phyloP scores from a whole-genome alignment of 2,329 filamentous ascomycete genomes.

The Cercospora sesami region DNA sequence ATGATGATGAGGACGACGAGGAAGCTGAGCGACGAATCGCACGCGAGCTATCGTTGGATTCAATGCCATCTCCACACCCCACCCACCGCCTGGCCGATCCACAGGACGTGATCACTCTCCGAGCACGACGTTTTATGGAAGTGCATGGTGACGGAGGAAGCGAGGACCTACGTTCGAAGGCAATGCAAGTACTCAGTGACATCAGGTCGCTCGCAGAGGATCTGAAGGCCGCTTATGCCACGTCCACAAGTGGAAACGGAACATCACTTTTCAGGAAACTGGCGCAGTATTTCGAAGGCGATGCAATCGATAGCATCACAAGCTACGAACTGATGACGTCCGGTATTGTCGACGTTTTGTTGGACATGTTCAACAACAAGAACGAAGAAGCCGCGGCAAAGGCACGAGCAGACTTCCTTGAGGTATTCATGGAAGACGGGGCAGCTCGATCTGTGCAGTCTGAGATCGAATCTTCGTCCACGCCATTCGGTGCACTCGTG shows the following conservation, averaged over 20 bases:
- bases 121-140: slow-evolving; percentile 81
- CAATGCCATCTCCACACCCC: slow-evolving; percentile 47
- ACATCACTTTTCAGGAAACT: slow-evolving; percentile 67
- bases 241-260: slow-evolving; percentile 6
- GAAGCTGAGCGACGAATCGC: slow-evolving; percentile 52
- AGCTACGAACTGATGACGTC: slow-evolving; percentile 93
- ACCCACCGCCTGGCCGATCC: slow-evolving; percentile 49
- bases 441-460: slow-evolving; percentile 62
- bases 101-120: slow-evolving; percentile 70
- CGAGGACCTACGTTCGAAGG: slow-evolving; percentile 74
- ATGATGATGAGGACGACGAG: slow-evolving; percentile 53
- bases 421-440: slow-evolving; percentile 85
- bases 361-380: slow-evolving; percentile 76
- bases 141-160: slow-evolving; percentile 76
- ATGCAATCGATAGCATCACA: slow-evolving; percentile 88
- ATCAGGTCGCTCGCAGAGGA: slow-evolving; percentile 71
- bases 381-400: slow-evolving; percentile 56
- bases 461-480: slow-evolving; percentile 68
- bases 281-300: slow-evolving; percentile 81
- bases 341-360: slow-evolving; percentile 78
- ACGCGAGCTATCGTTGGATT: slow-evolving; percentile 56
- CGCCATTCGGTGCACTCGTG: slow-evolving; percentile 85
- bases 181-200: slow-evolving; percentile 70
- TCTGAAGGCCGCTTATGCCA: slow-evolving; percentile 67
- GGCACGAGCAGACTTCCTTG: slow-evolving; percentile 80